Base-by-base conservation (phyloP, 176 grass and related monocot species). In the Puccinellia tenuiflora region DNA sequence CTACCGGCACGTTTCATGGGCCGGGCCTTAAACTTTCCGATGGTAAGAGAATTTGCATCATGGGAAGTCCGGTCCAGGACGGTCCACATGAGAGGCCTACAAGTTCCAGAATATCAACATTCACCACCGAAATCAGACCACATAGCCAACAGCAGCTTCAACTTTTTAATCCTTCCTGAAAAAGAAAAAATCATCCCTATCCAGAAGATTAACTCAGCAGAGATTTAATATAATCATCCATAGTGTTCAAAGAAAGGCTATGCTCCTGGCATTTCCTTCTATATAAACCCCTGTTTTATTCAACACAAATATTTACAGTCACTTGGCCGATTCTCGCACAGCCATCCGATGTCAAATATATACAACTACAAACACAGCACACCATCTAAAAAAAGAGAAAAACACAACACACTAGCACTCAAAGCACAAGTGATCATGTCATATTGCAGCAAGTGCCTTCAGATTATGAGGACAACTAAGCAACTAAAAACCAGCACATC, bases 391-490 rank as follows among this genome's bases (percentile, higher is more conserved):
- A 42, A 22, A 57, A 72, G 52, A 43, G 22, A 62, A 43, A 20
- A 42, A 39, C 17, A 83, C 5, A 63, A 31, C 22, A 79, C 37
- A 57, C 7, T 55, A 81, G 38, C 2, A 63, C 17, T 7, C 43
- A 63, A 73, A 21, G 56, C 14, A 63, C 60, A 48, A 24, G 38
- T 37, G 65, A 84, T 46, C 20, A 53, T 42, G 25, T 60, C 71
- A 83, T 25, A 62, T 25, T 35, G 67, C 75, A 66, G 56, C 56
- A 55, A 46, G 20, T 7, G 37, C 51, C 72, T 77, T 30, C 76
- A 34, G 59, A 80, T 34, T 17, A 67, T 80, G 78, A 80, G 31
- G 13, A 59, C 60, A 80, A 46, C 17, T 16, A 51, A 79, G 28
- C 53, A 20, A 22, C 20, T 30, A 59, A 68, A 70, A 76, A 56